Percentiles rank a stretch among this genome's conserved stretches.
These are phyloP conservation scores for Phytophthora pisi DNA, from an alignment of 352 stramenopile genomes.

Conservation along the genomic window DNA sequence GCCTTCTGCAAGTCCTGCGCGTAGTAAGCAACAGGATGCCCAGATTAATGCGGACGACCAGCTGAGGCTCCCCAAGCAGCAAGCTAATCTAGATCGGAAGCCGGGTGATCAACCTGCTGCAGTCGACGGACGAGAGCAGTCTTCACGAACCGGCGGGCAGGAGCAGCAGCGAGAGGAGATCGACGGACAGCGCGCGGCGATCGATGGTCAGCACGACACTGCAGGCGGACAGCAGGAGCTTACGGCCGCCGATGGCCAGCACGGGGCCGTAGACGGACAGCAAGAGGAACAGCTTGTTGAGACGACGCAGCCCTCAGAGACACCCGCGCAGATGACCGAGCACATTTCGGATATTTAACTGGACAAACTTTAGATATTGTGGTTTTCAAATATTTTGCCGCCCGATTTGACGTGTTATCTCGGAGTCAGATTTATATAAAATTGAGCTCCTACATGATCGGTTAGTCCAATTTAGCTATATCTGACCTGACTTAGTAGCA, in stretches of 20 bases:
- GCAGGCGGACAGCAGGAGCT: neutral
- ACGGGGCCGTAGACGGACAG: neutral
- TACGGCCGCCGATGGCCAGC: neutral
- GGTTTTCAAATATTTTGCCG: too few species aligned
- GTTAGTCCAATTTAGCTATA: too few species aligned
- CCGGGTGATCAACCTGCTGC: neutral
- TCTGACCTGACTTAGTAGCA: too few species aligned
- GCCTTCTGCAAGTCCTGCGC: slow-evolving; percentile 15
- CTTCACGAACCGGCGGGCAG: too few species aligned
- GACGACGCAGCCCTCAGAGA: neutral
- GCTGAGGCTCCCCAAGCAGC: neutral
- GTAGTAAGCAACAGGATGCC: slow-evolving; percentile 11
- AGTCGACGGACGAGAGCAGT: neutral
- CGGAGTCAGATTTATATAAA: too few species aligned
- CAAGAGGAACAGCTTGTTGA: neutral
- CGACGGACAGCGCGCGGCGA: neutral
- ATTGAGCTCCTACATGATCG: too few species aligned
- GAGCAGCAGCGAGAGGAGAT: neutral
- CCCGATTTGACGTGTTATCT: too few species aligned
- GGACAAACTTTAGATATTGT: slow-evolving; percentile 22
- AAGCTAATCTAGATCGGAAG: neutral
- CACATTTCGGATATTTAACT: slow-evolving; percentile 38
- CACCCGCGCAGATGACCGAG: slow-evolving; percentile 6
- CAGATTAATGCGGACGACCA: neutral
- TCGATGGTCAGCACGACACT: neutral